Base-by-base conservation (phyloP, 331 rosid genomes). In the Malus hybrid region DNA sequence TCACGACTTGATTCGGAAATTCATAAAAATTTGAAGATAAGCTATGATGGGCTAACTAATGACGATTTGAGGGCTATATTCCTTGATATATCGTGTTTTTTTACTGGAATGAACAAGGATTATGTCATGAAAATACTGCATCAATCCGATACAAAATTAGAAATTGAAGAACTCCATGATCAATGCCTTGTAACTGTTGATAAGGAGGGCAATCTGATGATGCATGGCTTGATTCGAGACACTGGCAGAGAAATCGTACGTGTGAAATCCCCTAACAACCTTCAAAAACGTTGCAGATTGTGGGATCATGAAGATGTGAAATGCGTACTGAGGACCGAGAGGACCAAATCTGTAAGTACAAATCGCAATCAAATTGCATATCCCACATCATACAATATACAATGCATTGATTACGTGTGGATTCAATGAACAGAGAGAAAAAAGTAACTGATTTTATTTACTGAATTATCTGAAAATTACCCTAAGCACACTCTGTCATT, bases 221-320 rank as follows among this genome's bases (percentile, higher is more conserved):
- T 81, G 85, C 87, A 81, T 75, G 71, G 67, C 67, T 70, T 84
- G 74, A 5, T 84, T 9, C 78, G 78, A 32, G 74, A 84, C 12
- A 83, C 73, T 79, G 87, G 82, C 8, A 68, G 79, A 44, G 78
- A 80, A 64, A 74, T 84, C 18, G 72, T 80, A 50, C 70, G 66
- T 4, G 53, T 52, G 10, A 2, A 66, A 72, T 81, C 67, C 15
- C 66, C 5, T 30, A 19, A 12, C 2, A 36, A 2, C 15, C 69
- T 6, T 16, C 66, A 72, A 22, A 22, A 34, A 19, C 57, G 81
- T 15, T 65, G 77, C 1, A 81, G 79, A 63, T 22, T 82, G 63
- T 77, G 78, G 76, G 3, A 6, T 18, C 16, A 3, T 39, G 60
- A 69, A 0, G 77, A 74, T 3, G 73, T 61, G 5, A 36, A 0